Conservation (phyloP, 257 asterid genomes). For the Leonotis leonurus region DNA sequence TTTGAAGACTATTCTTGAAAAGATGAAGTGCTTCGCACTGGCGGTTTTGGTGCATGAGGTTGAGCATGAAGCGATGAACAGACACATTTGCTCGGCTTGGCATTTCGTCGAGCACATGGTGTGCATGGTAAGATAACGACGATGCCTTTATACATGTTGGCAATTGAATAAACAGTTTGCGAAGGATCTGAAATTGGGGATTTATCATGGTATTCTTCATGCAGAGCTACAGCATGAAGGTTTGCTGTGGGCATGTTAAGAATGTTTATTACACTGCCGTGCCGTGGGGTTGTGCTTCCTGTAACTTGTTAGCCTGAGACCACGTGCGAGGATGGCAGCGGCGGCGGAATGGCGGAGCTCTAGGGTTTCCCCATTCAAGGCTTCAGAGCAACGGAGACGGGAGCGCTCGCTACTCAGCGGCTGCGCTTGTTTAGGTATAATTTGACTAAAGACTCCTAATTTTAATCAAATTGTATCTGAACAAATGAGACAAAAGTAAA, state of each 20-base stretch:
- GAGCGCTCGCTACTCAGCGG: too few relatives aligned
- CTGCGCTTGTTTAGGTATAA: too few relatives aligned
- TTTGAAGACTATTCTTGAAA: constrained; percentile 49
- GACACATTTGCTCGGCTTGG: constrained; percentile 33
- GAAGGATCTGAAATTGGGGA: constrained; percentile 35
- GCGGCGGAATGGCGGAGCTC: too few relatives aligned
- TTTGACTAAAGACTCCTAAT: too few relatives aligned
- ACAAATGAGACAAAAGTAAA: too few relatives aligned
- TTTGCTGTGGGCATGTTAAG: background rate
- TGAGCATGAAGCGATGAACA: constrained; percentile 56
- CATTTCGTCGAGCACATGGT: constrained; percentile 51
- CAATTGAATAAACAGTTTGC: constrained; percentile 12
- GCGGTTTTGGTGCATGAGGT: constrained; percentile 35
- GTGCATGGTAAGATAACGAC: constrained; percentile 30
- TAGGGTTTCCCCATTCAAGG: too few relatives aligned
- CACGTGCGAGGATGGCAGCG: too few relatives aligned
- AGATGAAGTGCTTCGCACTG: constrained; percentile 41
- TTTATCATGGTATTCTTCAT: constrained; percentile 29
- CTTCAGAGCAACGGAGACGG: too few relatives aligned
- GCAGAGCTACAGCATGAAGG: background rate
- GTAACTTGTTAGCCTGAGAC: too few relatives aligned
- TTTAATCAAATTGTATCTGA: too few relatives aligned
- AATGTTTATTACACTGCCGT: too few relatives aligned
- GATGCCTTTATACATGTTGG: background rate
- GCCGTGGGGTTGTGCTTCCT: too few relatives aligned